Evolutionary conservation across 352 stramenopile species (phyloP), one percentile per base, ranked within the genome.

Genomic region (Phytophthora meadii): DNA sequence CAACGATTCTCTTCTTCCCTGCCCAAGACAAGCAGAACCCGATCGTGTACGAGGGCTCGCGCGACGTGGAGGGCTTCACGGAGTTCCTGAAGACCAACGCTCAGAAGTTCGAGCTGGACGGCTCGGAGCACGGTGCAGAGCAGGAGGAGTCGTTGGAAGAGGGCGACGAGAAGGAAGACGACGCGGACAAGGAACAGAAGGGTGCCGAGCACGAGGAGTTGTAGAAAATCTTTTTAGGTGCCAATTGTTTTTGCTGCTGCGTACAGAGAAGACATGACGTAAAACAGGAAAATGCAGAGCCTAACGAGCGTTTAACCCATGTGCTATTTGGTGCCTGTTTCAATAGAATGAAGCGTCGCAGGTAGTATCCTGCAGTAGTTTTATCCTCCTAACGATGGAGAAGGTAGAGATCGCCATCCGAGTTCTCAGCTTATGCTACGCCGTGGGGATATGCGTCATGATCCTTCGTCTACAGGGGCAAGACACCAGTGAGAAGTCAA

Each of bases 1-100:
- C 96, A 36, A 98, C 96, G 47, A 79, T 99, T 40, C 81, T 98
- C 54, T 98, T 98, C 77, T 98, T 98, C 88, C 92, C 92, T 44
- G 90, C 72, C 54, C 92, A 96, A 45, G 82, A 94, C 72, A 97
- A 97, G 71, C 73, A 80, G 61, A 93, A 92, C 66, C 89, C 90
- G 49, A 71, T 97, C 45, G 65, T 81, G 54, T 98, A 96, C 78
- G 88, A 97, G 45, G 89, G 86, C 36, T 80, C 81, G 11, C 87
- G 88, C 44, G 89, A 97, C 48, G 81, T 97, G 9, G 88, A 94
- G 27, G 77, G 79, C 45, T 85, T 98, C 50, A 83, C 89, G 42
- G 79, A 84, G 32, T 98, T 95, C 76, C 61, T 97, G 42, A 92
- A 97, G 84, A 79, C 93, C 77, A 89, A 96, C 69, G 86, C 87